These are phyloP conservation scores for Ganoderma lucidum DNA, from an alignment of 1,284 basidiomycete genomes.

Conservation along the genomic window DNA sequence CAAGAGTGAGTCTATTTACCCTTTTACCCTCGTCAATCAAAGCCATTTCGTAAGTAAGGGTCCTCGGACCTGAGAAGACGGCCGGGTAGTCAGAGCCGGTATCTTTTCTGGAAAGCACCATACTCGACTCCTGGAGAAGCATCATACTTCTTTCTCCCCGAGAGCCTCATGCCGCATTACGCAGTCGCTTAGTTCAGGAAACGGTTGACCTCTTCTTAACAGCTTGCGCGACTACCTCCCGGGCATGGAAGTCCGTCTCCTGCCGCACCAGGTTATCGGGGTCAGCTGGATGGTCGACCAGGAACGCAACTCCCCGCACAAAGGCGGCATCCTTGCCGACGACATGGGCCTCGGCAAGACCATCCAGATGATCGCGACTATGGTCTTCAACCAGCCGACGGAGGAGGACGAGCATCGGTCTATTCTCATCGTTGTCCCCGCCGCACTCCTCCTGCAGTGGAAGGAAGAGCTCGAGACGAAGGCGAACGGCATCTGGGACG, in stretches of 20 bases:
- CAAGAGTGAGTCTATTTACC: conserved; percentile 47
- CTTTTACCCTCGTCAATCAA: neutral
- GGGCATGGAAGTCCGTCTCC: conserved; percentile 69
- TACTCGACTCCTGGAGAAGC: neutral
- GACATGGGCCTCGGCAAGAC: conserved; percentile 91
- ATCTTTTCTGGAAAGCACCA: neutral
- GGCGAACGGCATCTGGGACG: conserved; percentile 67
- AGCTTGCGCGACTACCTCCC: conserved; percentile 63
- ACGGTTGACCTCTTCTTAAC: neutral
- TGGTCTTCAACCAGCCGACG: conserved; percentile 64
- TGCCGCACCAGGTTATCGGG: conserved; percentile 78
- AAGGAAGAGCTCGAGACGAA: conserved; percentile 72
- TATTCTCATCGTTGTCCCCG: conserved; percentile 74
- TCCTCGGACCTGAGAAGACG: conserved; percentile 1
- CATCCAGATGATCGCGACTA: conserved; percentile 78
- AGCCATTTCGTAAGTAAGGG: neutral
- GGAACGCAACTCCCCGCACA: conserved; percentile 53
- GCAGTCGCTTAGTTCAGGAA: neutral
- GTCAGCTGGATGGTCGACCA: conserved; percentile 76
- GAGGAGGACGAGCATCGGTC: conserved; percentile 54
- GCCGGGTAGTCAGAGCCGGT: neutral
- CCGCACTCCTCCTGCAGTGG: conserved; percentile 75
- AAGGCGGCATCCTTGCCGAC: conserved; percentile 86
- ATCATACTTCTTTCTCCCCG: neutral
- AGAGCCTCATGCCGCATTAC: neutral